Base-by-base conservation (phyloP, 2,329 filamentous ascomycete species). In the Colletotrichum eremochloae region DNA sequence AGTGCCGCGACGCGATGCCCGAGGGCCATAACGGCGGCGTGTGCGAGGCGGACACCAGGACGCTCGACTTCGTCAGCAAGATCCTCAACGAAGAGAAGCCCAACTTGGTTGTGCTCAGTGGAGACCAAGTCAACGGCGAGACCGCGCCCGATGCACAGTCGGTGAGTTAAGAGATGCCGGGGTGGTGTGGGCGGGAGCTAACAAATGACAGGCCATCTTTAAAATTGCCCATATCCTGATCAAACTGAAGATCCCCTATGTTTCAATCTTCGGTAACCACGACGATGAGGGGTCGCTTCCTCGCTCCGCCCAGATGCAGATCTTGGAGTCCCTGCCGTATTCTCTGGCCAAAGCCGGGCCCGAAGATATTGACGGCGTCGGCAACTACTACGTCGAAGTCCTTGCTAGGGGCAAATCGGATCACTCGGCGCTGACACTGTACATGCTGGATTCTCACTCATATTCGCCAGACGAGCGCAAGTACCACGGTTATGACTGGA, bases 211-310 rank as follows among this genome's bases (percentile, higher is more conserved):
- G 90, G 94, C 96, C 48, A 93, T 99, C 71, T 97, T 97, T 86
- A 99, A 99, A 83, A 94, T 95, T 77, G 93, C 94, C 7, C 91
- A 94, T 60, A 87, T 97, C 15, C 90, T 99, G 63, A 93, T 94
- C 74, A 91, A 94, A 80, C 93, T 93, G 80, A 94, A 94, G 77
- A 94, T 98, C 48, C 96, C 96, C 0, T 98, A 97, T 78, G 94
- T 95, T 20, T 92, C 92, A 73, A 98, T 99, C 72, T 98, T 98
- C 78, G 96, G 96, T 68, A 99, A 99, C 80, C 96, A 99, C 81
- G 96, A 99, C 79, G 96, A 98, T 78, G 96, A 98, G 85, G 92
- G 92, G 44, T 90, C 93, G 57, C 88, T 98, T 75, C 90, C 91
- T 20, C 92, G 96, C 68, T 85, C 88, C 5, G 89, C 90, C 2